Conservation (phyloP, 805 yeast genomes). For the Saccharomycopsis capsularis region DNA sequence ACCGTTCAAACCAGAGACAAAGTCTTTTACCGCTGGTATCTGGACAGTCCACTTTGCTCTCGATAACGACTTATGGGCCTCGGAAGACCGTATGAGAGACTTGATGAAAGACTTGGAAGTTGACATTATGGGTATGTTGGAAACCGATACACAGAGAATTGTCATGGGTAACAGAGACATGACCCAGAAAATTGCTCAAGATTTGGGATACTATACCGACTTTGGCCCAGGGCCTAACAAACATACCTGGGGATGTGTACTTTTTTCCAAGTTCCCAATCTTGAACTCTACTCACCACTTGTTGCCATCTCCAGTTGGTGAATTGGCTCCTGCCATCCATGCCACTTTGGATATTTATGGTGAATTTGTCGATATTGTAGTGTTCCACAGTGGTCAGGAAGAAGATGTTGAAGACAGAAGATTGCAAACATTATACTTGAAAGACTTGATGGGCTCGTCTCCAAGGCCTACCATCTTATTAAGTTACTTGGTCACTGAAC, state of each 20-base stretch:
- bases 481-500: conserved; percentile 86
- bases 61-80: conserved; percentile 97
- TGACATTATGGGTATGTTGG: conserved; percentile 86
- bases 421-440: conserved; percentile 70
- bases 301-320: conserved; percentile 95
- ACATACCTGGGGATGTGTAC: conserved; percentile 97
- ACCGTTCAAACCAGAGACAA: conserved; percentile 62
- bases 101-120: conserved; percentile 79
- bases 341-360: conserved; percentile 93
- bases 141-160: conserved; percentile 87
- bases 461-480: conserved; percentile 77
- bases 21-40: conserved; percentile 85
- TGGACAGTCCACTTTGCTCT: conserved; percentile 98
- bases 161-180: conserved; percentile 94
- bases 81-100: conserved; percentile 83
- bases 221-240: conserved; percentile 97
- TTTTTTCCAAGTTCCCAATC: conserved; percentile 91
- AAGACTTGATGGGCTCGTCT: conserved; percentile 75
- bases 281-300: conserved; percentile 83
- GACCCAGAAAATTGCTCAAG: conserved; percentile 86
- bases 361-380: conserved; percentile 80
- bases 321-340: conserved; percentile 95
- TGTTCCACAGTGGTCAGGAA: conserved; percentile 97
- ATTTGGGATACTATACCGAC: conserved; percentile 89
- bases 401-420: conserved; percentile 93